Evolutionary conservation across 148 eudicot species (phyloP), one percentile per base, ranked within the genome.

Genomic region (Dysphania ambrosioides): DNA sequence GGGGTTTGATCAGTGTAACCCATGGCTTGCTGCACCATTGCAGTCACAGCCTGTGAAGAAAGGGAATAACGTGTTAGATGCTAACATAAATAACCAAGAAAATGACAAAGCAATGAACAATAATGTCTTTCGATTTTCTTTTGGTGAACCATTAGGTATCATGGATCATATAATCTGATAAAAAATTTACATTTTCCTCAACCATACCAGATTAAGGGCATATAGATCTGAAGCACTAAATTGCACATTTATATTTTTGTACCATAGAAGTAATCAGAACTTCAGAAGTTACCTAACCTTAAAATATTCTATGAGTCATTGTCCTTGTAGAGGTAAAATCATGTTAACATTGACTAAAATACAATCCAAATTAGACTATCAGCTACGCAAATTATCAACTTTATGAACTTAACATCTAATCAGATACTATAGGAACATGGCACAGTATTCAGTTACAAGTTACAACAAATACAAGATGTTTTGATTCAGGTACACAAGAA

Each of bases 21-120:
- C 93, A 94, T 91, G 56, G 97, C 97, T 83, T 87, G 97, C 81
- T 90, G 93, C 81, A 94, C 98, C 96, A 94, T 91, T 13, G 97
- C 91, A 74, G 92, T 89, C 64, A 90, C 92, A 77, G 90, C 93
- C 98, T 91, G 82, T 21, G 35, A 61, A 27, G 72, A 78, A 53
- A 71, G 9, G 30, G n/a, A 78, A 29, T 30, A 15, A 42, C 12
- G 6, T 12, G 5, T 74, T 64, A 81, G 79, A 32, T 34, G 53
- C 24, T 31, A 24, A 23, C 2, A 5, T 57, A 55, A 27, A 32
- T 29, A 66, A 51, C 12, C 32, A 49, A 71, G 51, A 35, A 51
- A 40, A 30, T 29, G 23, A 21, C 8, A 79, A 10, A 6, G 41
- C 19, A 26, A 16, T 9, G 36, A 38, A 44, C 53, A 66, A 55